Evolutionary conservation across 1,284 basidiomycete genomes (phyloP).

Genomic region (Inonotus obliquus): DNA sequence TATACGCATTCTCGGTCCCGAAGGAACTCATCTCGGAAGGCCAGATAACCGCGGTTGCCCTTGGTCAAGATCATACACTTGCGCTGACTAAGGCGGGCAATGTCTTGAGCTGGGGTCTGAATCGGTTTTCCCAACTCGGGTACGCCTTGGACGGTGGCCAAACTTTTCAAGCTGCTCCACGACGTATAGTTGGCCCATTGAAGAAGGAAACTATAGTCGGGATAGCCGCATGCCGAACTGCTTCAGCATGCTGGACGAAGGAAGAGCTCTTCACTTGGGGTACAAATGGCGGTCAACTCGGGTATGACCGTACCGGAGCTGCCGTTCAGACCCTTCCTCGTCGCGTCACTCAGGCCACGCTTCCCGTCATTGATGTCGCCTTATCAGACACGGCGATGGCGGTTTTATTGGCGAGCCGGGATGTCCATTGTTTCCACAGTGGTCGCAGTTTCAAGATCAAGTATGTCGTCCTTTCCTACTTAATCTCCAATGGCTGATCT

Average conservation of each 20-base stretch:
- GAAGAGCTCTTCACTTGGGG: slow-evolving; percentile 94
- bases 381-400: slow-evolving; percentile 81
- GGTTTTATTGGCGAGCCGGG: slow-evolving; percentile 67
- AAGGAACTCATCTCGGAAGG: slow-evolving; percentile 42
- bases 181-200: slow-evolving; percentile 72
- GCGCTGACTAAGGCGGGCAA: slow-evolving; percentile 79
- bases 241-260: slow-evolving; percentile 89
- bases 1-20: slow-evolving; percentile 50
- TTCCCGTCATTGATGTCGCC: slow-evolving; percentile 64
- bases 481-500: slow-evolving; percentile 14
- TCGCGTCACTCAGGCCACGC: slow-evolving; percentile 75
- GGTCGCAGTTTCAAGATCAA: slow-evolving; percentile 73
- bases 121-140: slow-evolving; percentile 85
- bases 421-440: slow-evolving; percentile 83
- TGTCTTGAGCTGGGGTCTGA: slow-evolving; percentile 88
- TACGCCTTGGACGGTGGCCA: slow-evolving; percentile 65
- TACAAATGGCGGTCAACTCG: slow-evolving; percentile 90
- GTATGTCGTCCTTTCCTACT: slow-evolving; percentile 37
- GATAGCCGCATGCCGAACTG: slow-evolving; percentile 83
- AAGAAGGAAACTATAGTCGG: slow-evolving; percentile 81
- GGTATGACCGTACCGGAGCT: slow-evolving; percentile 47
- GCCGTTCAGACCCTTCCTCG: slow-evolving; percentile 80
- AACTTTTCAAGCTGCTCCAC: slow-evolving; percentile 70
- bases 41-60: slow-evolving; percentile 60
- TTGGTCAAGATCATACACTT: slow-evolving; percentile 94